Evolutionary conservation across 345 rosid species (phyloP), one percentile per base, ranked within the genome.

Genomic region (Eucalyptus cloeziana): DNA sequence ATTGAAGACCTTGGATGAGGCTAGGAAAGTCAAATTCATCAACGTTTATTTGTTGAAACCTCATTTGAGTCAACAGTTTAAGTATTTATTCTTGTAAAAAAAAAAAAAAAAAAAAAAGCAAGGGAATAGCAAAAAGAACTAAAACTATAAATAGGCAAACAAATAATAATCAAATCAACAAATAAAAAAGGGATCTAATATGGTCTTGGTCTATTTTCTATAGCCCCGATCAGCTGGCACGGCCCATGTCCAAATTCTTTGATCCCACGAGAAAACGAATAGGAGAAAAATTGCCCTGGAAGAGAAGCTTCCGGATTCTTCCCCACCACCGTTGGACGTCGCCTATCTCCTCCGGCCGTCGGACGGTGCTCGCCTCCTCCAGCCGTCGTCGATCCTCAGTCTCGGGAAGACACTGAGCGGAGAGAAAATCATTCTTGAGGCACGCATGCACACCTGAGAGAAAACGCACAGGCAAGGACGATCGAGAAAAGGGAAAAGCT

Each of bases 271-370:
- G 6, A 51, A 44, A 51, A 1, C 13, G 21, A 51, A 51, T 3
- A 5, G 0, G 2, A 16, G 8, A 16, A 51, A 51, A 0, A 51
- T 6, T 51, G 54, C 54, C 1, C 8, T 0, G 21, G 54, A 16
- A 1, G 21, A 51, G 54, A 51, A 7, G 54, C 54, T 51, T 51
- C 8, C 4, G 58, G 4, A 62, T 62, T 30, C 33, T 30, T 62
- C 33, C 69, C 33, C 69, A 6, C 69, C 33, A 30, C 33, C 33
- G 9, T 62, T 2, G 69, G 33, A 13, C 17, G 69, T 62, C 16
- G 69, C 69, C 69, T 60, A 5, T 8, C 69, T 60, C 13, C 69
- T 27, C 13, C 16, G 4, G 16, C 17, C 69, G 17, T 62, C 69
- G 16, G 69, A 62, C 33, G 7, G 33, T 62, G 14, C 69, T 6